Percentiles rank a stretch among this genome's conserved stretches.
Conservation (phyloP, 2,329 filamentous ascomycete species). For the Aspergillus floridensis region DNA sequence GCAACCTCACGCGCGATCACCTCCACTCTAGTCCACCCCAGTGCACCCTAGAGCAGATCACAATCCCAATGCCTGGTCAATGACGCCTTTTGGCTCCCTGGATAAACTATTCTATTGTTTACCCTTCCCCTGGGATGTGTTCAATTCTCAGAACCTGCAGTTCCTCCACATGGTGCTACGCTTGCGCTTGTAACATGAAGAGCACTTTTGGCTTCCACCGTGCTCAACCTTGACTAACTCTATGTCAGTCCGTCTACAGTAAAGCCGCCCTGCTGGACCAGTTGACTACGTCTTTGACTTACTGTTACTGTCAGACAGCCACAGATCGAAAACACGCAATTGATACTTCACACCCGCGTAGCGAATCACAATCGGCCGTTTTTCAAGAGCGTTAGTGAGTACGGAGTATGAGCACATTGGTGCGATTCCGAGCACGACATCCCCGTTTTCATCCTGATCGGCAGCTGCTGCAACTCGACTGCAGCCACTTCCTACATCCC, state of each 20-base stretch:
- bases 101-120: not conserved
- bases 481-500: not conserved
- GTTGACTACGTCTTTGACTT: not conserved
- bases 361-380: not conserved
- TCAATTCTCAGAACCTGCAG: not conserved
- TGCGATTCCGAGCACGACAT: not conserved
- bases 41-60: not conserved
- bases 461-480: slow-evolving; percentile 1
- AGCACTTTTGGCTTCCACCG: no score
- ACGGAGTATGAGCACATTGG: not conserved
- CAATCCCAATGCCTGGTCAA: not conserved
- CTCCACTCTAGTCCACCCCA: not conserved
- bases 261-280: no score
- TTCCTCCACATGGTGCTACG: not conserved
- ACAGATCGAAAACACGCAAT: not conserved
- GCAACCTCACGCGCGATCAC: not conserved
- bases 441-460: not conserved
- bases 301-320: not conserved
- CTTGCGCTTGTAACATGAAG: no score
- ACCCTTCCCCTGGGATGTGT: not conserved
- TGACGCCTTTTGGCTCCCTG: no score
- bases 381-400: not conserved
- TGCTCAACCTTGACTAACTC: no score
- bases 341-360: not conserved
- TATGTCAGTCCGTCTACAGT: no score